Evolutionary conservation across 768 basidiomycete genomes (phyloP), one percentile per base, ranked within the genome.

Genomic region (Harrya chromipes): DNA sequence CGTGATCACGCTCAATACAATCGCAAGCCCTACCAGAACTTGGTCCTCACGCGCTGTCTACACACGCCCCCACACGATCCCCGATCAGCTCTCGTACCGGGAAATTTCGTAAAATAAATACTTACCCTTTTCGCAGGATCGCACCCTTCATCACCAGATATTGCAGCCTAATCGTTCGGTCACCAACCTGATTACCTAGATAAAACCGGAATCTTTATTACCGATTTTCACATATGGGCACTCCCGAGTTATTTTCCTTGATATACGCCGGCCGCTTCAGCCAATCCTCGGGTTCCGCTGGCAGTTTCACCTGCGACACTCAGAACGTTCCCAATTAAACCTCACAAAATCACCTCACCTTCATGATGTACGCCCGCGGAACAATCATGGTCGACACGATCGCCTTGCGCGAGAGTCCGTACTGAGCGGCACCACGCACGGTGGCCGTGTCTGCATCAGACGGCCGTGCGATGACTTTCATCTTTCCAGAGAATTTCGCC

Each of bases 361-460:
- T 89, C 85, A 93, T 90, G 53, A 92, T 79, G 64, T 94, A 94
- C 21, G 88, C 84, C 45, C 84, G 78, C 13, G 91, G 90, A 13
- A 82, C 82, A 46, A 94, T 87, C 44, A 93, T 79, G 39, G 83
- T 87, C 17, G 90, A 90, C 10, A 94, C 90, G 13, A 91, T 77
- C 24, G 82, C 74, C 55, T 82, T 76, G 43, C 83, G 79, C 17
- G 89, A 85, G 21, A 93, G 75, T 20, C 91, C 91, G 65, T 93
- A 93, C 62, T 84, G 80, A 29, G 91, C 91, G n/a, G 87, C 91
- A 39, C 91, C 91, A 46, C 90, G 85, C 48, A 87, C 71, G 1
- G 91, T 94, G 2, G 92, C 92, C 13, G 91, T 92, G 62, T 94
- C 92, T 24, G 87, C 84, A 70, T 94, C 91, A 33, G 83, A 75